Conservation (phyloP, 768 basidiomycete genomes). For the Phlebiopsis flavidoalba region DNA sequence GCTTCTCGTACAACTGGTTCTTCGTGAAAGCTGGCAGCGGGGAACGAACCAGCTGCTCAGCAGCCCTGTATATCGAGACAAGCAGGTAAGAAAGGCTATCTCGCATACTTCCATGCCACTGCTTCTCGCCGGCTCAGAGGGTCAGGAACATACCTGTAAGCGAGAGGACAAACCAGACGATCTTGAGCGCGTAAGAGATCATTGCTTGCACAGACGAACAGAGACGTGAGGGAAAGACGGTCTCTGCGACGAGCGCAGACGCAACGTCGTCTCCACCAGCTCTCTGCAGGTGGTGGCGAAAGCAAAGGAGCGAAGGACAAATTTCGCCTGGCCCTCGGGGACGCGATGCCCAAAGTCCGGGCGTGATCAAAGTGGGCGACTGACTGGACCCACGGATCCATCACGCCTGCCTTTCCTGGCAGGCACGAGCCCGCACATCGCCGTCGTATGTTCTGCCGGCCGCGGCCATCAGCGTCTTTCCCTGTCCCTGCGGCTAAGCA, state of each 20-base stretch:
- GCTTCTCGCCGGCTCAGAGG: neutral
- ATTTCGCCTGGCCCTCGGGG: neutral
- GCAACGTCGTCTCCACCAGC: neutral
- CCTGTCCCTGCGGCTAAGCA: neutral
- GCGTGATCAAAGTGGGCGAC: neutral
- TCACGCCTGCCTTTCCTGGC: constrained; percentile 1
- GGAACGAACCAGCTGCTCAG: constrained; percentile 46
- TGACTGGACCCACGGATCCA: neutral
- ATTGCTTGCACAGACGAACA: constrained; percentile 25
- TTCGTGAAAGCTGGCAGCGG: constrained; percentile 41
- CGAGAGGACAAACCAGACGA: constrained; percentile 55
- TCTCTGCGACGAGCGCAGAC: neutral
- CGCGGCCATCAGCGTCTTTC: constrained; percentile 10
- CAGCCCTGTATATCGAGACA: constrained; percentile 33
- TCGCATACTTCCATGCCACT: neutral
- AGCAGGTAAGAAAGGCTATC: neutral
- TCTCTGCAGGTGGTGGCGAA: constrained; percentile 6
- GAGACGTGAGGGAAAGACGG: neutral
- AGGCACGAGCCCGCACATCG: neutral
- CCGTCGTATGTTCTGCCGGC: constrained; percentile 2
- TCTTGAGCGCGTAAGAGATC: constrained; percentile 53
- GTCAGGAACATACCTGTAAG: constrained; percentile 36
- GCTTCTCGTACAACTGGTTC: constrained; percentile 31
- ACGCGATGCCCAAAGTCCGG: neutral
- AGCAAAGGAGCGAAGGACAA: neutral